Conservation (phyloP, 192 early-diverging fungal species). For the Phycomyces nitens region DNA sequence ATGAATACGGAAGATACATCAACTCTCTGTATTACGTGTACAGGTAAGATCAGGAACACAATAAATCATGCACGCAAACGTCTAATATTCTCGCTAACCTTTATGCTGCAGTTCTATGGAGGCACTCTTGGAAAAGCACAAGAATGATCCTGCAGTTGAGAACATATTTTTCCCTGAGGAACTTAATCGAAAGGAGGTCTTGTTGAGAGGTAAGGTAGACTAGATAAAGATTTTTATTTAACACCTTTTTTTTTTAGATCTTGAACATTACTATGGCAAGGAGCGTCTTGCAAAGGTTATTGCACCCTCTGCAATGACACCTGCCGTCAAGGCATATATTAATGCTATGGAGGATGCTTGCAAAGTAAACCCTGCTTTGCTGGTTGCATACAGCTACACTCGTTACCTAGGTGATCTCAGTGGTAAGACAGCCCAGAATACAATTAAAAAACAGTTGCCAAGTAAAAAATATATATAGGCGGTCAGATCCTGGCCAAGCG, state of each 20-base stretch:
- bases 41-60: constrained; percentile 23
- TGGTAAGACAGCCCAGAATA: no score
- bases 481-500: constrained; percentile 53
- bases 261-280: constrained; percentile 46
- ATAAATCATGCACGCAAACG: not conserved
- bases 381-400: constrained; percentile 54
- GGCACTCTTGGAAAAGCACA: constrained; percentile 41
- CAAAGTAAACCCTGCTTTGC: constrained; percentile 39
- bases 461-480: no score
- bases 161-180: constrained; percentile 53
- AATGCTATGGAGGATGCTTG: constrained; percentile 41
- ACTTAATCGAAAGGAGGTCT: constrained; percentile 36
- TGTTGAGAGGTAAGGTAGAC: constrained; percentile 31
- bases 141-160: constrained; percentile 43
- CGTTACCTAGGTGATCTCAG: constrained; percentile 57
- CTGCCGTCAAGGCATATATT: constrained; percentile 49
- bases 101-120: constrained; percentile 40
- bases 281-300: constrained; percentile 31
- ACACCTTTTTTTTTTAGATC: no score
- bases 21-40: constrained; percentile 51
- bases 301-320: constrained; percentile 30
- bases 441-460: no score
- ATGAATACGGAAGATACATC: constrained; percentile 48
- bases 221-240: not conserved
- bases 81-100: not conserved